Evolutionary conservation across 1,139 yeast species (phyloP).

Genomic region (Scheffersomyces parashehatae): DNA sequence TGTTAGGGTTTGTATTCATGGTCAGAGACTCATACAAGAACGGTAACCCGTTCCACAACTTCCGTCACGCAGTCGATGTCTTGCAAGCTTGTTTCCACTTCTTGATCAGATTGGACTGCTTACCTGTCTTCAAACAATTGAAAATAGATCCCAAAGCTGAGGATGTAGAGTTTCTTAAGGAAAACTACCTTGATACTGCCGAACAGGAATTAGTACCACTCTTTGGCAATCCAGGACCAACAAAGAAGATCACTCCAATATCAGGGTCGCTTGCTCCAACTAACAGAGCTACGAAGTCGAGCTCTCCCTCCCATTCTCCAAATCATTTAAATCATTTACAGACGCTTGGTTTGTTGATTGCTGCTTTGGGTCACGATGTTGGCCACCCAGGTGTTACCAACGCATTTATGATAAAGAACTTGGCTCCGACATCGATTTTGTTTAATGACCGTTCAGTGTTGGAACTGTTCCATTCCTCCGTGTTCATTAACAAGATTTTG

Average conservation of each 20-base stretch:
- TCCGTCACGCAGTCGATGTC: conserved; percentile 94
- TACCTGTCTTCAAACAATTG: conserved; percentile 43
- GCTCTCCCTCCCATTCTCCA: conserved; percentile 6
- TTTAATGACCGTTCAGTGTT: conserved; percentile 71
- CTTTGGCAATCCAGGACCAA: conserved; percentile 4
- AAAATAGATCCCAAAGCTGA: conserved; percentile 30
- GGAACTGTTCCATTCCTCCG: conserved; percentile 81
- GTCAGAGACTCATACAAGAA: conserved; percentile 77
- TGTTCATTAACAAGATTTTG: conserved; percentile 61
- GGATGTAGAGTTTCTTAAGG: conserved; percentile 14
- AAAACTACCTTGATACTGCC: conserved; percentile 7
- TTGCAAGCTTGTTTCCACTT: conserved; percentile 83
- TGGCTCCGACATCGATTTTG: conserved; percentile 65
- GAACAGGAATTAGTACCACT: conserved; percentile 10
- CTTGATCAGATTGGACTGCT: conserved; percentile 48
- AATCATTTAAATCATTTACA: conserved; percentile 45
- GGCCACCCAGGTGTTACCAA: conserved; percentile 97
- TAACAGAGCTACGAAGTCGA: background rate
- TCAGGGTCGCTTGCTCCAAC: conserved; percentile 24
- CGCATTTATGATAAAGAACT: conserved; percentile 59
- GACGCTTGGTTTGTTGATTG: conserved; percentile 61
- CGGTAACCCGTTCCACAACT: conserved; percentile 91
- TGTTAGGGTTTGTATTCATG: conserved; percentile 60
- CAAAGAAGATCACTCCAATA: conserved; percentile 36
- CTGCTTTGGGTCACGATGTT: conserved; percentile 93